Conservation (phyloP, 2,329 filamentous ascomycete genomes). For the Blastomyces parvus region DNA sequence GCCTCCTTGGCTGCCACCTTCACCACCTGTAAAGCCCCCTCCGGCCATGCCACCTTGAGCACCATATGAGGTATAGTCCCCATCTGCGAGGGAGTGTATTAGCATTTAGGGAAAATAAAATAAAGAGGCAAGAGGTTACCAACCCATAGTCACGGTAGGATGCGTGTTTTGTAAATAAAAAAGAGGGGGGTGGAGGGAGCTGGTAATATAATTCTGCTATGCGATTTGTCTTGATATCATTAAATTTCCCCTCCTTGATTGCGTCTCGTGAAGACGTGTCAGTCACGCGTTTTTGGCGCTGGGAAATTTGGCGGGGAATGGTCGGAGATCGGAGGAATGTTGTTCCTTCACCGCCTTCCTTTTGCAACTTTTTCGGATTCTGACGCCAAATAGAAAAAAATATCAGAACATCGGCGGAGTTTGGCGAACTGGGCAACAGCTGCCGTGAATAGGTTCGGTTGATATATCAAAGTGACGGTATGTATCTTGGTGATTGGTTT, state of each 20-base stretch:
- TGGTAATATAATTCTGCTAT: background rate
- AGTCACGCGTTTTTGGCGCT: slow-evolving; percentile 18
- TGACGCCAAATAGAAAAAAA: background rate
- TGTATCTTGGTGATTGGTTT: background rate
- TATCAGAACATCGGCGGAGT: background rate
- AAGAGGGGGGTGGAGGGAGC: background rate
- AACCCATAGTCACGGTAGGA: background rate
- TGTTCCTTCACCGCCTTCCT: slow-evolving; percentile 25
- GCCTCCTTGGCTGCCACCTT: slow-evolving; percentile 43
- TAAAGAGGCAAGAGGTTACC: background rate
- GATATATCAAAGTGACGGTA: background rate
- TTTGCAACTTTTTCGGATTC: slow-evolving; percentile 5
- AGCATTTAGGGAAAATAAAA: background rate
- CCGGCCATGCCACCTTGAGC: slow-evolving; percentile 46
- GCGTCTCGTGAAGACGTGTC: slow-evolving; percentile 6
- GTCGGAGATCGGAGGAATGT: slow-evolving; percentile 12
- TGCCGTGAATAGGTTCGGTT: background rate
- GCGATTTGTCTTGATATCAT: background rate
- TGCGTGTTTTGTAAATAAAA: background rate
- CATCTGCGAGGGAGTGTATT: slow-evolving; percentile 21
- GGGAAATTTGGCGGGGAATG: slow-evolving; percentile 4
- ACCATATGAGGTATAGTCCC: slow-evolving; percentile 45
- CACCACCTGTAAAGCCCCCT: slow-evolving; percentile 51
- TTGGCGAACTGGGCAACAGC: background rate
- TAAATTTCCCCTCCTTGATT: background rate